A percentile compares a stretch with the other conserved stretches of the same genome.
These are phyloP conservation scores for Fusarium sambucinum DNA, from an alignment of 2,329 filamentous ascomycete species.

Conservation along the genomic window DNA sequence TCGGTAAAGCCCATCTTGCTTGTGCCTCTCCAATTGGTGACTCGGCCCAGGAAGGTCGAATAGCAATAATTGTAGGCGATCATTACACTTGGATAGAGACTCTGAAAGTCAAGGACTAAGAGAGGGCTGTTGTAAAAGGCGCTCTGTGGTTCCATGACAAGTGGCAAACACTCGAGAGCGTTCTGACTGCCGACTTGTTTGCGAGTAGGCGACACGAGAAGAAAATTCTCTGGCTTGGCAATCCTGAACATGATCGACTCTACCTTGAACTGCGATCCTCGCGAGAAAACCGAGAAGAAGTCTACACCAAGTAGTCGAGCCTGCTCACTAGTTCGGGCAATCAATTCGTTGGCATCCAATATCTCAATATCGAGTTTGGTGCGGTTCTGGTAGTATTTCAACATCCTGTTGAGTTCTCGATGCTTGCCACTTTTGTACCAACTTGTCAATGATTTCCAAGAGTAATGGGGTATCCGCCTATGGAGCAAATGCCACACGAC, in stretches of 20 bases:
- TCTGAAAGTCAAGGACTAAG: constrained; percentile 94
- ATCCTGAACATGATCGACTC: constrained; percentile 99
- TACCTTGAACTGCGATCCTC: constrained; percentile 98
- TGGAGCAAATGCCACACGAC: constrained; percentile 93
- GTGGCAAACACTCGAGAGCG: constrained; percentile 89
- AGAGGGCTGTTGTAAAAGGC: constrained; percentile 92
- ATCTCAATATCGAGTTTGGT: constrained; percentile 90
- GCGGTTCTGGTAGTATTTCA: constrained; percentile 82
- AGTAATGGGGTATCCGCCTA: constrained; percentile 87
- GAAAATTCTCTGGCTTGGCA: constrained; percentile 94
- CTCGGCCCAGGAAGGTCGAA: constrained; percentile 91
- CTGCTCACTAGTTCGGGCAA: constrained; percentile 92
- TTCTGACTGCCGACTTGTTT: constrained; percentile 96
- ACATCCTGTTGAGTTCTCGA: constrained; percentile 77
- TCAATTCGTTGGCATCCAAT: constrained; percentile 87
- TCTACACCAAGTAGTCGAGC: constrained; percentile 92
- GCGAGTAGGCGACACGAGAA: constrained; percentile 88
- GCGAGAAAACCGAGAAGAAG: constrained; percentile 95
- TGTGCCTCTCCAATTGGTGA: constrained; percentile 86
- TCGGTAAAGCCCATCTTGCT: constrained; percentile 96
- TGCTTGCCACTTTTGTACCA: constrained; percentile 82
- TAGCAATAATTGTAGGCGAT: constrained; percentile 99
- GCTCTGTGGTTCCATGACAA: constrained; percentile 98
- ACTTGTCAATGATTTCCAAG: constrained; percentile 79
- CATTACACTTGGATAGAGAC: constrained; percentile 96